A percentile compares a stretch with the other conserved stretches of the same genome.
Conservation (phyloP, 371 early-diverging fungal genomes). For the Mortierella sp. region DNA sequence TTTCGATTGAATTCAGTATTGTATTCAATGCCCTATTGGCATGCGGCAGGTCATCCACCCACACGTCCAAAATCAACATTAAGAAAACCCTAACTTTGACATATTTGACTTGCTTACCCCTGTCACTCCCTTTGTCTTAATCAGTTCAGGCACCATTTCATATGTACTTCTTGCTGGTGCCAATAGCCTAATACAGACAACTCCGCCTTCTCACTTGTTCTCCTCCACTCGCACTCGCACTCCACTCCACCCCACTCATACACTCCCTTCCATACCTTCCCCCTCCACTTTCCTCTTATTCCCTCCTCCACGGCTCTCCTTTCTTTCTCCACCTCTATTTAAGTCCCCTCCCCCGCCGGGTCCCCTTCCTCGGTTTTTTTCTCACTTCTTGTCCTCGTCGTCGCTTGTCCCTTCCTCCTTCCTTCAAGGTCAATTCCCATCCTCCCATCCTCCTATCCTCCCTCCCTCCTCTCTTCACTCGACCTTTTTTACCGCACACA, state of each 20-base stretch:
- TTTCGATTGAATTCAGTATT: too few relatives aligned
- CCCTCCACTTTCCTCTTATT: neutral
- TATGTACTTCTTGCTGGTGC: neutral
- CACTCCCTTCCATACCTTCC: constrained; percentile 2
- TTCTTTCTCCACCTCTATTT: constrained; percentile 22
- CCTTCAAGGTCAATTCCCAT: constrained; percentile 5
- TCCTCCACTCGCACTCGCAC: neutral
- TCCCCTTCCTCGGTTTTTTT: neutral
- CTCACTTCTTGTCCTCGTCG: constrained; percentile 20
- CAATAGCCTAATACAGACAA: neutral
- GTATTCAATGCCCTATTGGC: too few relatives aligned
- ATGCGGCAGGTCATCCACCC: too few relatives aligned
- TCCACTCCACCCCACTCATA: constrained; percentile 1
- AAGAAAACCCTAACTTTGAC: constrained; percentile 9
- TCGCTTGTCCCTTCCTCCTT: constrained; percentile 30
- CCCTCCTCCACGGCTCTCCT: constrained; percentile 37
- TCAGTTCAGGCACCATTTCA: neutral
- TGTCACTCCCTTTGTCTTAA: neutral
- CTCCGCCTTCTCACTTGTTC: constrained; percentile 1
- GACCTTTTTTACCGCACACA: constrained; percentile 4
- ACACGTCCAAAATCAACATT: too few relatives aligned
- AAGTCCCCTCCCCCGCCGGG: neutral
- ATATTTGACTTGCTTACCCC: neutral
- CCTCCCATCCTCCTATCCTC: neutral
- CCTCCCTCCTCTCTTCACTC: constrained; percentile 1